Conservation (phyloP, 208 protist genomes). For the Leishmania lainsoni region DNA sequence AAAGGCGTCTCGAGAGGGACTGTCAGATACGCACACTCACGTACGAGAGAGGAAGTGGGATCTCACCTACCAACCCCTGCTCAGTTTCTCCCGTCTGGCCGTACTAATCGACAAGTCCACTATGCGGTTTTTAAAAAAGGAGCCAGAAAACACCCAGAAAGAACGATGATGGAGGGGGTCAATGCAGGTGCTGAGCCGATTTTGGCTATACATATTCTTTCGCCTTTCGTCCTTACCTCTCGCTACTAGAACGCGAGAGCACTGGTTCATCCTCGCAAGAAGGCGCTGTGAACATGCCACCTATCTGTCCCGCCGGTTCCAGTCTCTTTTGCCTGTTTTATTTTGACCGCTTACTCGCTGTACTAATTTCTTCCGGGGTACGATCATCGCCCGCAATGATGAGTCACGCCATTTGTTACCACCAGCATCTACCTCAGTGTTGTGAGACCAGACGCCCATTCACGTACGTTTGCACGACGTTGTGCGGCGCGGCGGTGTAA, state of each 20-base stretch:
- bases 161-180: background rate
- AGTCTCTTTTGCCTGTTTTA: background rate
- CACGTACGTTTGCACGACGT: conserved; percentile 72
- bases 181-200: background rate
- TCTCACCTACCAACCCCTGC: background rate
- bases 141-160: background rate
- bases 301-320: background rate
- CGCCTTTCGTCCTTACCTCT: background rate
- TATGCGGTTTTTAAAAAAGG: too few species aligned
- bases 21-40: background rate
- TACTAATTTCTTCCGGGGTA: background rate
- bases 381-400: background rate
- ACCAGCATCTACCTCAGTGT: conserved; percentile 1
- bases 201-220: background rate
- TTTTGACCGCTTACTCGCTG: background rate
- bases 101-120: background rate
- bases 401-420: background rate
- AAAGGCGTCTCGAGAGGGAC: background rate
- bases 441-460: conserved; percentile 60
- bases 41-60: background rate
- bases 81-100: background rate
- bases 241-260: background rate
- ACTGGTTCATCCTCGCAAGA: background rate
- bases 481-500: conserved; percentile 55
- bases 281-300: background rate